phyloP scores from a whole-genome alignment of 495 filamentous ascomycete species.

The Xylaria castorea region DNA sequence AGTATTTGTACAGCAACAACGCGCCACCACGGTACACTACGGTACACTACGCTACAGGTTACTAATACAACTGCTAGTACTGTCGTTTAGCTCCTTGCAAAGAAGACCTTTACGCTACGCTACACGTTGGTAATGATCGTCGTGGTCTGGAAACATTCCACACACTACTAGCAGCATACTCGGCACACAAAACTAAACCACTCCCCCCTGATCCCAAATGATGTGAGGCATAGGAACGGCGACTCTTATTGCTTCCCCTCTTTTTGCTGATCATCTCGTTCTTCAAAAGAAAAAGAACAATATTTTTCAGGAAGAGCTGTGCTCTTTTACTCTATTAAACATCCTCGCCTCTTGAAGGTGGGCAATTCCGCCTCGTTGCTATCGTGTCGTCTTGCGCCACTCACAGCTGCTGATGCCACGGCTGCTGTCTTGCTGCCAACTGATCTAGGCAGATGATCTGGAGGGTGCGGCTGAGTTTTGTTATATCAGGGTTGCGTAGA shows the following conservation, averaged over 20 bases:
- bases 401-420: background rate
- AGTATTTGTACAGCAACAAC: background rate
- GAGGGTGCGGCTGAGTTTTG: slow-evolving; percentile 10
- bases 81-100: slow-evolving; percentile 4
- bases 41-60: background rate
- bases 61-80: slow-evolving; percentile 14
- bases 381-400: slow-evolving; percentile 6
- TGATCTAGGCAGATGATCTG: background rate
- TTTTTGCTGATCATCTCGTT: slow-evolving; percentile 6
- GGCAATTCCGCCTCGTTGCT: slow-evolving; percentile 20
- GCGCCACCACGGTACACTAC: background rate
- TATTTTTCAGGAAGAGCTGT: background rate
- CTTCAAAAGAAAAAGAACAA: slow-evolving; percentile 1
- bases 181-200: slow-evolving; percentile 30
- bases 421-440: slow-evolving; percentile 18
- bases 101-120: slow-evolving; percentile 10
- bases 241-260: slow-evolving; percentile 22
- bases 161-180: slow-evolving; percentile 22
- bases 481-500: slow-evolving; percentile 2
- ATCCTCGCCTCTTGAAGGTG: background rate
- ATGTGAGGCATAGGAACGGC: slow-evolving; percentile 16
- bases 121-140: slow-evolving; percentile 28
- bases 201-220: slow-evolving; percentile 22
- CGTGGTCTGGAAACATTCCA: slow-evolving; percentile 32
- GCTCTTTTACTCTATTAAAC: slow-evolving; percentile 13